phyloP scores from a whole-genome alignment of 495 filamentous ascomycete genomes.

The Pyronema domesticum region DNA sequence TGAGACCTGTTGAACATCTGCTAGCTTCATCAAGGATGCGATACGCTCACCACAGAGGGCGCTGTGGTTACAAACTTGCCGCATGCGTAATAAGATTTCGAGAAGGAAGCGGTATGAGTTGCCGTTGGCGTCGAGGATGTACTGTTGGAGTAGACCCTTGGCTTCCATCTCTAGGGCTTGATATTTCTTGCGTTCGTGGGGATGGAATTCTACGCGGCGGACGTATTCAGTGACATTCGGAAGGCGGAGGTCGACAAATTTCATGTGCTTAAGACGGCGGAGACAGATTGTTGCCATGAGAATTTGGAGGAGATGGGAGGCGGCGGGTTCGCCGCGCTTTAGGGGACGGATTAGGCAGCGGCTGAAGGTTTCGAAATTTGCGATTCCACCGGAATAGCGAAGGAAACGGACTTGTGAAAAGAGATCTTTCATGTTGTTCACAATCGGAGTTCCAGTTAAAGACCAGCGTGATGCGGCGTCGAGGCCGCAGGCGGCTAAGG shows the following conservation, averaged over 20 bases:
- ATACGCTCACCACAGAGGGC: constrained; percentile 57
- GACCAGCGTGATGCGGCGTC: constrained; percentile 63
- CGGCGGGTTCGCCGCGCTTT: constrained; percentile 36
- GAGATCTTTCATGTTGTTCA: constrained; percentile 50
- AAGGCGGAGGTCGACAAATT: constrained; percentile 66
- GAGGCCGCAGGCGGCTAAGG: constrained; percentile 48
- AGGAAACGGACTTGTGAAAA: constrained; percentile 70
- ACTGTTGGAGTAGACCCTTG: constrained; percentile 47
- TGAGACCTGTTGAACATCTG: constrained; percentile 42
- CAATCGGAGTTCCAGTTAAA: constrained; percentile 62
- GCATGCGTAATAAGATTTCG: constrained; percentile 66
- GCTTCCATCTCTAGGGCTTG: constrained; percentile 62
- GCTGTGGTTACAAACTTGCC: constrained; percentile 84
- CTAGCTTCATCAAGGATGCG: constrained; percentile 44
- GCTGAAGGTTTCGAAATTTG: constrained; percentile 59
- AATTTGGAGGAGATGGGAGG: constrained; percentile 49
- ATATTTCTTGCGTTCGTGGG: constrained; percentile 66
- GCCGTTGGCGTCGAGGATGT: constrained; percentile 30
- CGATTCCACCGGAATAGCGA: constrained; percentile 56
- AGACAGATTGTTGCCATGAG: constrained; percentile 73
- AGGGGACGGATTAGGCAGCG: constrained; percentile 55
- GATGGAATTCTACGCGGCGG: constrained; percentile 56
- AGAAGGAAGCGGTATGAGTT: constrained; percentile 47
- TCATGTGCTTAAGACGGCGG: constrained; percentile 75
- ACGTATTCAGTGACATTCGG: constrained; percentile 64